Conservation (phyloP, 1,284 basidiomycete species). For the Pisolithus thermaeus region DNA sequence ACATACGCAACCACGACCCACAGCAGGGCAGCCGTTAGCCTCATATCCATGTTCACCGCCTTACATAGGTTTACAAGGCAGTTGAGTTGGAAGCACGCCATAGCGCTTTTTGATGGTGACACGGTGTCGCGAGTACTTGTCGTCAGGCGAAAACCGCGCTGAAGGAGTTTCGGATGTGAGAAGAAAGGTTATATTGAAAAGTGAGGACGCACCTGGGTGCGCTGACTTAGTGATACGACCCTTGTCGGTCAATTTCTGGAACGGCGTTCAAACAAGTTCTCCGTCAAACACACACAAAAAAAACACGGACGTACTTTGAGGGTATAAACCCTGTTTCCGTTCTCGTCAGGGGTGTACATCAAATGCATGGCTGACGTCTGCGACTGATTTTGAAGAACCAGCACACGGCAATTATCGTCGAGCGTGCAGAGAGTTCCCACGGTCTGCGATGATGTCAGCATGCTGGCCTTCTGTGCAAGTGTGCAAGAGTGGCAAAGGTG, state of each 20-base stretch:
- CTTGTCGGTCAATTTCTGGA: conserved; percentile 74
- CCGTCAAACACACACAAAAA: background rate
- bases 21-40: background rate
- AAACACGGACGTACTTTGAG: conserved; percentile 64
- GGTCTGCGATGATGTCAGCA: background rate
- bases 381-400: too few relatives aligned
- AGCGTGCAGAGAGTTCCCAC: conserved; percentile 1
- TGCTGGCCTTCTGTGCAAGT: too few relatives aligned
- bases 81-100: conserved; percentile 81
- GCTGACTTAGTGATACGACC: conserved; percentile 89
- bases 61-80: conserved; percentile 84
- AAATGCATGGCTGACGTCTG: conserved; percentile 67
- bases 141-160: conserved; percentile 96
- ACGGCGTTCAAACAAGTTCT: conserved; percentile 4
- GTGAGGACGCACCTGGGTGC: conserved; percentile 71
- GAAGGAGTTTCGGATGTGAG: background rate
- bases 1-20: too few relatives aligned
- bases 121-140: conserved; percentile 95
- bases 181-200: conserved; percentile 13
- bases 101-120: conserved; percentile 93
- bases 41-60: background rate
- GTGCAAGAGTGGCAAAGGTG: too few relatives aligned
- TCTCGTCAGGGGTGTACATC: conserved; percentile 84
- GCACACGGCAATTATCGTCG: too few relatives aligned
- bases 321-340: conserved; percentile 82